Percentiles rank a stretch among this genome's conserved stretches.
These are phyloP conservation scores for Apiospora marii DNA, from an alignment of 2,329 filamentous ascomycete genomes.

Conservation along the genomic window DNA sequence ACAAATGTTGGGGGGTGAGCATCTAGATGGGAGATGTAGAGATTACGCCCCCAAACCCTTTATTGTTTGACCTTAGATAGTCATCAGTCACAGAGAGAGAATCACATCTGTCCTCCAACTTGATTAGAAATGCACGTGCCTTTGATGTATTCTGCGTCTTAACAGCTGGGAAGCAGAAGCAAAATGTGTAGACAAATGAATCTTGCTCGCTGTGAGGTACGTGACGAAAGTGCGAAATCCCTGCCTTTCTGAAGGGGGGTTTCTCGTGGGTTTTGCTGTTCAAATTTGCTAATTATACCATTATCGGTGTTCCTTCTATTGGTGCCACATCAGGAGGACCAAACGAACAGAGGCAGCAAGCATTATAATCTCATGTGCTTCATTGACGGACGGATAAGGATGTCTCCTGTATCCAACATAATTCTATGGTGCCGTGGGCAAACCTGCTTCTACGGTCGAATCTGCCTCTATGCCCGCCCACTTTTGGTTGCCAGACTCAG, in stretches of 20 bases:
- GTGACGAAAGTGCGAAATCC: neutral
- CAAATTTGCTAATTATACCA: neutral
- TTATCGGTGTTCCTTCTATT: neutral
- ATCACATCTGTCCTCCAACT: neutral
- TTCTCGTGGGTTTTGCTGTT: neutral
- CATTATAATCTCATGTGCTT: neutral
- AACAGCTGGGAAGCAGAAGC: neutral
- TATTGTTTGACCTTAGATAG: neutral
- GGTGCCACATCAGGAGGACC: neutral
- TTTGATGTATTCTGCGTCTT: neutral
- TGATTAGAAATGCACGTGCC: neutral
- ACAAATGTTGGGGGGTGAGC: neutral
- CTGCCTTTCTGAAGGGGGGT: too few relatives aligned
- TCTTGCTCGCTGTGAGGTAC: neutral
- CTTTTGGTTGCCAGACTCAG: neutral
- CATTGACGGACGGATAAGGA: slow-evolving; percentile 1
- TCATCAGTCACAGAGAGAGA: neutral
- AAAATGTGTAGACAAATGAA: neutral
- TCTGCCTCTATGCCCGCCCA: neutral
- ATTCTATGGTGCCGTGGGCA: slow-evolving; percentile 11
- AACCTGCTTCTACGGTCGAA: neutral
- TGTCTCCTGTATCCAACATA: neutral
- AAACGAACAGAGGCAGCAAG: neutral
- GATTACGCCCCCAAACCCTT: neutral
- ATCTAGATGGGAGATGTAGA: slow-evolving; percentile 6